These are phyloP conservation scores for Phlebiopsis flavidoalba DNA, from an alignment of 768 basidiomycete species.

Conservation along the genomic window DNA sequence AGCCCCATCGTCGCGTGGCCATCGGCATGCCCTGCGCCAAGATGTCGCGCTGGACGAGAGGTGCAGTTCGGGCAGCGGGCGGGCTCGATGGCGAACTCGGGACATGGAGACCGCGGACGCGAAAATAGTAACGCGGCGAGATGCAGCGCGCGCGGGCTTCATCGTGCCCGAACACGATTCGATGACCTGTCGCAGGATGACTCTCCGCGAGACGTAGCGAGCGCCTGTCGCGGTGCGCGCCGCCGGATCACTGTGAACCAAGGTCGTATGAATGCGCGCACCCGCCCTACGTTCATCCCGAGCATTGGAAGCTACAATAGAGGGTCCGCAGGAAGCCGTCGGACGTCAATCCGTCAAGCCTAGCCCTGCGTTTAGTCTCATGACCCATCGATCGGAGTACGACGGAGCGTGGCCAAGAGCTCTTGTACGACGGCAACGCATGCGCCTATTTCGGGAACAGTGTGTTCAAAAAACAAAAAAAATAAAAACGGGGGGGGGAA, in stretches of 20 bases:
- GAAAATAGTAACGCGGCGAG: conserved; percentile 91
- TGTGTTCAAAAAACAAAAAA: too few species aligned
- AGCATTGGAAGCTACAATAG: conserved; percentile 99
- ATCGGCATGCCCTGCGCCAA: conserved; percentile 99
- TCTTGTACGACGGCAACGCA: conserved; percentile 97
- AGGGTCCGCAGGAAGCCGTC: conserved; percentile 98
- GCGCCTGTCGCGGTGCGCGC: conserved; percentile 69
- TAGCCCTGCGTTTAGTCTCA: conserved; percentile 98
- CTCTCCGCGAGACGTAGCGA: conserved; percentile 87
- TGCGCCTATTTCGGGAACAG: conserved; percentile 99
- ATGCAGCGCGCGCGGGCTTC: conserved; percentile 95
- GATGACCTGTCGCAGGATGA: conserved; percentile 88
- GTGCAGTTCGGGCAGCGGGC: conserved; percentile 99
- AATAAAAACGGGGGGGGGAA: too few species aligned
- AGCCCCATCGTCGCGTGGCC: conserved; percentile 99
- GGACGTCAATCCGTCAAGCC: conserved; percentile 99
- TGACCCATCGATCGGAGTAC: conserved; percentile 98
- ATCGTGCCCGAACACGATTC: conserved; percentile 96
- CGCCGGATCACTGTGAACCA: conserved; percentile 57
- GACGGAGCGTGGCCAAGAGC: conserved; percentile 98
- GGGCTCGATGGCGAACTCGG: conserved; percentile 96
- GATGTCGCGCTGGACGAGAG: conserved; percentile 99
- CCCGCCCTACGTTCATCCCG: conserved; percentile 94
- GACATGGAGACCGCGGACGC: conserved; percentile 97
- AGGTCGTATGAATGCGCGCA: conserved; percentile 83